Evolutionary conservation across 768 basidiomycete genomes (phyloP), one percentile per base, ranked within the genome.

Genomic region (Tricholoma furcatifolium): DNA sequence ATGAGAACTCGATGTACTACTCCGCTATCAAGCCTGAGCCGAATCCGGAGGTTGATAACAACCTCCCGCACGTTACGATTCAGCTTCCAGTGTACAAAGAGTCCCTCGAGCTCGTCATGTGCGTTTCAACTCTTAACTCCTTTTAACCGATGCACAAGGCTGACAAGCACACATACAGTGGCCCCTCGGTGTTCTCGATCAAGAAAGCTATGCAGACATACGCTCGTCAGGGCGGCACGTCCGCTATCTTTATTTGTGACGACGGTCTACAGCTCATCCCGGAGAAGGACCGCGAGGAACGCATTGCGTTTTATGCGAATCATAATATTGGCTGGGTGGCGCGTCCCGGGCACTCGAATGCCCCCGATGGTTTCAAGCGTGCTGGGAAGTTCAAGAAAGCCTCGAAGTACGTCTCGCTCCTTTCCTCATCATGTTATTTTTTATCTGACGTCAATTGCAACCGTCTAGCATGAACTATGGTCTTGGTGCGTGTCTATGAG

Each of bases 331-430:
- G 77, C 10, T 93, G 85, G 80, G 82, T 85, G 31, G 87, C 91
- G 23, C 80, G 91, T n/a, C 91, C 91, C 0, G 79, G 77, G 2
- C 91, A 92, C 64, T 75, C 51, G 68, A 78, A 73, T 65, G 82
- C 66, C 64, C 86, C 84, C 18, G 92, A 88, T 57, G 88, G 91
- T 0, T 96, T 95, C 77, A 91, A 93, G 75, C 90, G 93, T 67
- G 89, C 91, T 6, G 91, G 91, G 8, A 85, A 89, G 48, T 93
- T 93, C 80, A 93, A 93, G 75, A 93, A 93, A 68, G 89, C 88
- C 48, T 74, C 71, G 56, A 80, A 80, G 71, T 74, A 56, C 27
- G 71, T 68, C 35, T 44, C 8, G n/a, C 43, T 18, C 5, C 40
- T 31, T 14, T 52, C 39, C n/a, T 52, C 39, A 43, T 40, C 35